Evolutionary conservation across 2,329 filamentous ascomycete genomes (phyloP), one percentile per base, ranked within the genome.

Genomic region (Reticulascus tulasneorum): DNA sequence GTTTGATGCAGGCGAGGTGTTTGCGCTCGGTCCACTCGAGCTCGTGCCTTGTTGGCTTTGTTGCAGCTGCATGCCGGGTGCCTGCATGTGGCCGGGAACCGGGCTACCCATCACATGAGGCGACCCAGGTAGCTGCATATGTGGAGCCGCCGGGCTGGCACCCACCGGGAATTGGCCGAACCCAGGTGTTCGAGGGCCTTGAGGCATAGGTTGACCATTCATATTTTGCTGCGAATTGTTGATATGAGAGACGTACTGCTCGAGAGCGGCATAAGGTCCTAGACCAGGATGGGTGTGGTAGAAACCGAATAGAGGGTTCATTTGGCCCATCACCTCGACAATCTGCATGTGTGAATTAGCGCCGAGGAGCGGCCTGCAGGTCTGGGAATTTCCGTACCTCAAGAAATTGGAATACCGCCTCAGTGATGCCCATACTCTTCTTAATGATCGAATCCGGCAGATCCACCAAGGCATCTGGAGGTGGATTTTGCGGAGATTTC

Each of bases 11-110:
- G 77, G 77, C 21, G 76, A 80, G 6, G 80, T 84, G 59, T 82
- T 84, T 38, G 79, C 78, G 52, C 78, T 83, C 7, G 78, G 77
- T 2, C 77, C 79, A 53, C 75, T 79, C 9, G 79, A 82, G 54
- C 66, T 77, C 21, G 79, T 81, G 24, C 79, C 80, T 53, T 84
- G 80, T 54, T 83, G 79, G 53, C 79, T 83, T 45, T 77, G 75
- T 54, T 84, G 79, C 42, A 79, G 63, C 54, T 79, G 76, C 79
- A 84, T 84, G 44, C 69, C 68, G 16, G 79, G 79, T 33, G 78
- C 76, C 55, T 79, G 76, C 70, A 82, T 79, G 34, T 73, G 67
- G 12, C 73, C 77, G 11, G 74, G 71, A 13, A 76, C 77, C 8
- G 80, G 80, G 53, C 77, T 82, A 35, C 75, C 71, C 27, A 73